These are phyloP conservation scores for Trichothecium sympodiale DNA, from an alignment of 2,329 filamentous ascomycete genomes.

Conservation along the genomic window DNA sequence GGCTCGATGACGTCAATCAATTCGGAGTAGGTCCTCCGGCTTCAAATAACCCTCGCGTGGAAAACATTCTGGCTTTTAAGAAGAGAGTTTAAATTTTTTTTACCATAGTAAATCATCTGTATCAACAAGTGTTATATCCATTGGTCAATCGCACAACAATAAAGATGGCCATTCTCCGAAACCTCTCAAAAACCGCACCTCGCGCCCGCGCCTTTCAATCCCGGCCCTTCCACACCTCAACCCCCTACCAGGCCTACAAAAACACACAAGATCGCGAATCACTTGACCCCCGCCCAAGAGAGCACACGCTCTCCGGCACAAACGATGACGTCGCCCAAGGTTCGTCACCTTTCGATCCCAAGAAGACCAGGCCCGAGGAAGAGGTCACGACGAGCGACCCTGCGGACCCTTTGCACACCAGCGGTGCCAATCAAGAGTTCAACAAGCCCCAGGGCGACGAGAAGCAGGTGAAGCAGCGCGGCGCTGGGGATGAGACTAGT, in stretches of 20 bases:
- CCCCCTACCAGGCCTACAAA: slow-evolving; percentile 29
- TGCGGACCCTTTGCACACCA: slow-evolving; percentile 25
- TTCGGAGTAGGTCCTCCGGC: too few species aligned
- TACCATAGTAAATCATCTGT: neutral
- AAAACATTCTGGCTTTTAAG: too few species aligned
- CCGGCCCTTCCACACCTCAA: slow-evolving; percentile 22
- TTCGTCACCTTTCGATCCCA: slow-evolving; percentile 58
- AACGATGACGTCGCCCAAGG: slow-evolving; percentile 47
- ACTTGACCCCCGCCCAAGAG: slow-evolving; percentile 53
- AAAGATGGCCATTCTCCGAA: slow-evolving; percentile 8
- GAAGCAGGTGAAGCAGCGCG: slow-evolving; percentile 20
- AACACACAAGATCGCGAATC: slow-evolving; percentile 46
- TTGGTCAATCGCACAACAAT: neutral
- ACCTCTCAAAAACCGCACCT: slow-evolving; percentile 7
- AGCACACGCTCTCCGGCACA: slow-evolving; percentile 57
- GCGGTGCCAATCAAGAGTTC: slow-evolving; percentile 32
- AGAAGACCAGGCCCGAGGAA: slow-evolving; percentile 54
- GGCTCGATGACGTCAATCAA: too few species aligned
- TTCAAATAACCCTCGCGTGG: neutral
- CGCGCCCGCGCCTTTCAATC: slow-evolving; percentile 1
- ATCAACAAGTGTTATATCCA: neutral
- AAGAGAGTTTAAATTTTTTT: too few species aligned
- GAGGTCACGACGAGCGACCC: slow-evolving; percentile 29
- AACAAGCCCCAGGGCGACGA: slow-evolving; percentile 26
- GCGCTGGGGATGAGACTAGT: slow-evolving; percentile 19